Base-by-base conservation (phyloP, 495 filamentous ascomycete species). In the Xylaria longipes region DNA sequence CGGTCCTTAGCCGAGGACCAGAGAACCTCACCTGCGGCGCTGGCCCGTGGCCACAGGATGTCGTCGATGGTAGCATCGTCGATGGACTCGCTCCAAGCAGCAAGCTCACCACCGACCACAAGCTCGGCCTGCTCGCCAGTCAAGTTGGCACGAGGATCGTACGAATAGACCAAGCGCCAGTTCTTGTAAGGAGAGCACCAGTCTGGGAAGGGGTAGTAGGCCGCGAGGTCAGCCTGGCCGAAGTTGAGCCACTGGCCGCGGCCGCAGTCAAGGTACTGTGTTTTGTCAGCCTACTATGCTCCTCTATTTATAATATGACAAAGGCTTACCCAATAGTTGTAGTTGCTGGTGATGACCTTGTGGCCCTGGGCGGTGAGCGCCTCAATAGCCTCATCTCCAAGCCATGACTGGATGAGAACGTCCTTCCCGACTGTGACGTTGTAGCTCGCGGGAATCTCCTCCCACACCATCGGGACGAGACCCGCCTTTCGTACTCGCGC, bases 241-340 rank as follows among this genome's bases (percentile, higher is more conserved):
- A 91, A 90, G 84, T 91, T 88, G 68, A 95, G 84, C 91, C 91
- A 96, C 73, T 92, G 87, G 41, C 92, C 92, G 63, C 87, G 85
- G 22, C 93, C 93, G 77, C 93, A 95, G 86, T 95, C 93, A 68
- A 95, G 89, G 73, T 95, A 94, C 89, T 90, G 31, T 43, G 15
- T 35, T n/a, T 15, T 35, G 56, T 81, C 48, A 79, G 69, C 43
- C 45, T 74, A 71, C 58, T 67, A 15, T 35, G 46, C 56, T 54
- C 29, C 41, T 5, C 73, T 25, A 41, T 39, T 20, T n/a, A 43
- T 57, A n/a, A 27, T 45, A 48, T 22, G 33, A 52, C 58, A n/a
- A 14, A 39, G n/a, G 73, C 81, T 79, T 80, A 89, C 89, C 91
- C 91, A 94, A 73, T 82, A 92, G 64, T 93, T 89, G 79, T 93